These are phyloP conservation scores for Candida golubevii DNA, from an alignment of 805 yeast genomes.

Conservation along the genomic window DNA sequence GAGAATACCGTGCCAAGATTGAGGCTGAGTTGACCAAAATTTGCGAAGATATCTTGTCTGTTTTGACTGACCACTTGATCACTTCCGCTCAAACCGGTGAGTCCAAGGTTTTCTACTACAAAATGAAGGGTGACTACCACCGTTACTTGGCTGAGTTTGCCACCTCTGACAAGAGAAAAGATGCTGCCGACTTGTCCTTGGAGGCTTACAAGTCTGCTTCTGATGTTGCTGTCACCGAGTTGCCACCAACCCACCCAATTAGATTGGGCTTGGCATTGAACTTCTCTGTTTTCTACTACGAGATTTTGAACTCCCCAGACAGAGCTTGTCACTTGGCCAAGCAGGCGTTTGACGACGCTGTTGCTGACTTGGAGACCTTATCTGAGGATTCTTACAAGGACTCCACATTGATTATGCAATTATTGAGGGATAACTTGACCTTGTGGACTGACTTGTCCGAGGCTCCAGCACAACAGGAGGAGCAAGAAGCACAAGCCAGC, in stretches of 20 bases:
- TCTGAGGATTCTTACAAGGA: conserved; percentile 98
- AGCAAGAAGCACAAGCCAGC: conserved; percentile 20
- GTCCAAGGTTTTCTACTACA: conserved; percentile 95
- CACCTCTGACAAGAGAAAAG: conserved; percentile 83
- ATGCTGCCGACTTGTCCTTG: conserved; percentile 85
- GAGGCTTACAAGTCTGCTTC: conserved; percentile 95
- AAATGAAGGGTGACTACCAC: conserved; percentile 99
- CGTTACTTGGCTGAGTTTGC: conserved; percentile 98
- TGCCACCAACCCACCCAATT: conserved; percentile 98
- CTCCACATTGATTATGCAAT: conserved; percentile 97
- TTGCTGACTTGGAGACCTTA: conserved; percentile 95
- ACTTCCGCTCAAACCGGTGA: conserved; percentile 95
- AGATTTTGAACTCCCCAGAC: conserved; percentile 96
- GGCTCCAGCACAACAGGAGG: conserved; percentile 49
- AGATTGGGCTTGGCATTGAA: conserved; percentile 96
- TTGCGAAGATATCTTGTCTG: conserved; percentile 89
- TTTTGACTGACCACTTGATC: conserved; percentile 83
- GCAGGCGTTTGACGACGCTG: conserved; percentile 98
- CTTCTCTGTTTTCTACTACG: conserved; percentile 97
- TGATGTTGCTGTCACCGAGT: conserved; percentile 93
- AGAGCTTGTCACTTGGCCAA: conserved; percentile 98
- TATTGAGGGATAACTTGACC: conserved; percentile 95
- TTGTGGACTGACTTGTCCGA: conserved; percentile 97
- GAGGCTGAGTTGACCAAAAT: conserved; percentile 89
- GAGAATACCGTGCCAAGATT: conserved; percentile 91